These are phyloP conservation scores for Emmonsia crescens DNA, from an alignment of 2,329 filamentous ascomycete species.

Conservation along the genomic window DNA sequence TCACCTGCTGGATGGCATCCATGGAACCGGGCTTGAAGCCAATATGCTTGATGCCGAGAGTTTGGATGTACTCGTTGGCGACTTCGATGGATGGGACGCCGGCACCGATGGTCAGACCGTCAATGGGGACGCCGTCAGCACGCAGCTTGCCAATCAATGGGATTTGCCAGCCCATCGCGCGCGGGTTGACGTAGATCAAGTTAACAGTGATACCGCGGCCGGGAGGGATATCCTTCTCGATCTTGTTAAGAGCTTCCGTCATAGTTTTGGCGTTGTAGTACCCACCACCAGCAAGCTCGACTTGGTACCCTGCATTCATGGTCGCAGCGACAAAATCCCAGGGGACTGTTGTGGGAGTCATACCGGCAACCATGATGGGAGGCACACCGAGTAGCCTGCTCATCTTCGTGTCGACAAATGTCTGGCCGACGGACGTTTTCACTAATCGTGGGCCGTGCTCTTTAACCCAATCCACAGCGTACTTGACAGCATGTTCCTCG, in stretches of 20 bases:
- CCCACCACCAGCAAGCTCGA: slow-evolving; percentile 80
- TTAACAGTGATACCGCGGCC: slow-evolving; percentile 84
- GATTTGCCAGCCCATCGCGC: slow-evolving; percentile 87
- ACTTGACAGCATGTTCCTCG: slow-evolving; percentile 87
- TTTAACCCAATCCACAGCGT: slow-evolving; percentile 94
- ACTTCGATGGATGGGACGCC: slow-evolving; percentile 91
- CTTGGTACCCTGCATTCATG: slow-evolving; percentile 92
- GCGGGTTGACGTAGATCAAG: slow-evolving; percentile 81
- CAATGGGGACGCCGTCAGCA: slow-evolving; percentile 77
- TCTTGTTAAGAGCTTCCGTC: slow-evolving; percentile 72
- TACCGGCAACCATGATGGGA: slow-evolving; percentile 82
- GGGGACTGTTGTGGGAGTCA: slow-evolving; percentile 81
- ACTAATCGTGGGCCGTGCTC: slow-evolving; percentile 89
- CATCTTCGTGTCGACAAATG: slow-evolving; percentile 95
- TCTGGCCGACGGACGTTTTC: slow-evolving; percentile 78
- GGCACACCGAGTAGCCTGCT: slow-evolving; percentile 74
- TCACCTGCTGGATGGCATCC: slow-evolving; percentile 76
- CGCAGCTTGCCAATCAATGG: slow-evolving; percentile 69
- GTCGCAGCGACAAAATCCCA: slow-evolving; percentile 88
- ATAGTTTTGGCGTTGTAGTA: slow-evolving; percentile 77
- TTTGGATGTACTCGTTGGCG: slow-evolving; percentile 87
- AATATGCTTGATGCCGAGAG: slow-evolving; percentile 84
- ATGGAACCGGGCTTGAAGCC: slow-evolving; percentile 86
- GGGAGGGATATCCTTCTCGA: slow-evolving; percentile 71
- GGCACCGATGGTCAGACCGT: slow-evolving; percentile 84